Conservation (phyloP, 768 basidiomycete species). For the Suillus clintonianus region DNA sequence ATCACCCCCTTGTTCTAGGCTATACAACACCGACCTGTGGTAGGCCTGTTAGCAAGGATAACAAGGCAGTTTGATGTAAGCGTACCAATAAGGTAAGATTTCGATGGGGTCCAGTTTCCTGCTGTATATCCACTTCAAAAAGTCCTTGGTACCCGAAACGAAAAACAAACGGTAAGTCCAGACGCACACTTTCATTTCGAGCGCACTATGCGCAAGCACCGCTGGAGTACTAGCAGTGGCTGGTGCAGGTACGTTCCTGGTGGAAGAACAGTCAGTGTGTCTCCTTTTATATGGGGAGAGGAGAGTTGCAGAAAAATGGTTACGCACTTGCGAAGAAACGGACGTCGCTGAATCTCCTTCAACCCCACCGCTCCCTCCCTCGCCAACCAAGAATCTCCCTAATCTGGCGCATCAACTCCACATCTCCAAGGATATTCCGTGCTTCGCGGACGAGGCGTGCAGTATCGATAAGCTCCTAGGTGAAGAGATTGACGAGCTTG, state of each 20-base stretch:
- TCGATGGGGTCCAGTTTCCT: no score
- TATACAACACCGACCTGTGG: no score
- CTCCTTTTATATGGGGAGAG: no score
- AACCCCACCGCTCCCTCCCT: conserved; percentile 53
- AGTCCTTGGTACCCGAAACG: conserved; percentile 68
- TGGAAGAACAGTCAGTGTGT: conserved; percentile 19
- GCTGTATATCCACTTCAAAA: conserved; percentile 56
- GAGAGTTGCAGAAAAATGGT: no score
- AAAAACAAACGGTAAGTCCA: conserved; percentile 83
- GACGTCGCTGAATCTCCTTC: conserved; percentile 48
- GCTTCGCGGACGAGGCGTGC: conserved; percentile 81
- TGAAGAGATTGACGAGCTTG: conserved; percentile 92
- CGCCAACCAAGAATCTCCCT: conserved; percentile 86
- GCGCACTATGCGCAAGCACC: conserved; percentile 53
- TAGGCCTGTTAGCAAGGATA: no score
- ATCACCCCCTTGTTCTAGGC: no score
- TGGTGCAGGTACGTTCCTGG: conserved; percentile 23
- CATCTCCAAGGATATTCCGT: conserved; percentile 72
- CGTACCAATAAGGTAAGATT: no score
- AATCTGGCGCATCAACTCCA: conserved; percentile 80
- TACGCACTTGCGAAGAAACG: no score
- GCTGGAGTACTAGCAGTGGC: conserved; percentile 38
- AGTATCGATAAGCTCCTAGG: conserved; percentile 92
- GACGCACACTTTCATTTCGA: conserved; percentile 86
- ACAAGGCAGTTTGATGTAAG: no score